These are phyloP conservation scores for Daldinia bambusicola DNA, from an alignment of 495 filamentous ascomycete species.

Conservation along the genomic window DNA sequence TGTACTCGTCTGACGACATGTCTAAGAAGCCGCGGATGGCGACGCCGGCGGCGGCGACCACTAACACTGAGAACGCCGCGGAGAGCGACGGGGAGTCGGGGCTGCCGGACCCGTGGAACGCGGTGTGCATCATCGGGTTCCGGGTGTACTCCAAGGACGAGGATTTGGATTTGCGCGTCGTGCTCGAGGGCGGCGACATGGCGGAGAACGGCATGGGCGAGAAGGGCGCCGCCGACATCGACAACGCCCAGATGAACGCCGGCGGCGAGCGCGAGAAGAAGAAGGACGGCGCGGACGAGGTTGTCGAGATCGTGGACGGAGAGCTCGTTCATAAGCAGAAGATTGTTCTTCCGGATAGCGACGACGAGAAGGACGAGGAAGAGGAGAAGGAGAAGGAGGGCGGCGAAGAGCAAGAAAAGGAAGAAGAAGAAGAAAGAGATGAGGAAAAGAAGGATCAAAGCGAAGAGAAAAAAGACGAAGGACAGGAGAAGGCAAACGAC, in stretches of 20 bases:
- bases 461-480: conserved; percentile 5
- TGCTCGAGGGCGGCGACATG: conserved; percentile 61
- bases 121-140: conserved; percentile 61
- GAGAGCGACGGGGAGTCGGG: conserved; percentile 59
- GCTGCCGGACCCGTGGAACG: conserved; percentile 62
- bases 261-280: conserved; percentile 55
- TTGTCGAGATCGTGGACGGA: conserved; percentile 54
- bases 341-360: conserved; percentile 48
- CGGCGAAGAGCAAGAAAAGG: conserved; percentile 28
- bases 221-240: conserved; percentile 60
- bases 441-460: no score
- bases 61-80: conserved; percentile 41
- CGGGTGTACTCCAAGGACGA: conserved; percentile 62
- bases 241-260: conserved; percentile 62
- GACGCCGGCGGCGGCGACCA: conserved; percentile 35
- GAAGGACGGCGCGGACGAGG: conserved; percentile 33
- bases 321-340: conserved; percentile 53
- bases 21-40: conserved; percentile 58
- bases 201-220: conserved; percentile 62
- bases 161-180: conserved; percentile 57
- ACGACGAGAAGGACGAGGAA: conserved; percentile 43
- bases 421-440: conserved; percentile 33
- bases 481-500: conserved; percentile 15
- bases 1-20: conserved; percentile 63
- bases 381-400: conserved; percentile 43